These are phyloP conservation scores for Mortierella sp. DNA, from an alignment of 371 early-diverging fungal genomes.

Conservation along the genomic window DNA sequence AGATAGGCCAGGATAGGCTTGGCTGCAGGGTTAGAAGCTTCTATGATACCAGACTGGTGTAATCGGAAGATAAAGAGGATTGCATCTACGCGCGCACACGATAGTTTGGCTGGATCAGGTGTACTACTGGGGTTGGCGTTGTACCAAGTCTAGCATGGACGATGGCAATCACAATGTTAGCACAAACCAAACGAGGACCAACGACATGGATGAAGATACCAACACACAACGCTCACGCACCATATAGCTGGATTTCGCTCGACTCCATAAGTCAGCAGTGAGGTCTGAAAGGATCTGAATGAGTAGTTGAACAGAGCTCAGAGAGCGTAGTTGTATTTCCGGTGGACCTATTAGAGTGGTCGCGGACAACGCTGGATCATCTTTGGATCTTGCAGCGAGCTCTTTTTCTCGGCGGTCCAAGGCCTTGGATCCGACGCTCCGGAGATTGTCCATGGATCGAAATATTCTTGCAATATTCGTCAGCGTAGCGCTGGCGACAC, in stretches of 20 bases:
- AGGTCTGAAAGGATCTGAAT: conserved; percentile 14
- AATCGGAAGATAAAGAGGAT: conserved; percentile 42
- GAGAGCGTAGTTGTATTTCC: neutral
- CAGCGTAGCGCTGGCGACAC: neutral
- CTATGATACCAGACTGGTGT: neutral
- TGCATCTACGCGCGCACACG: conserved; percentile 45
- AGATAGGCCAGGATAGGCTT: conserved; percentile 12
- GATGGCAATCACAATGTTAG: neutral
- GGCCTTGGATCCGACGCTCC: conserved; percentile 35
- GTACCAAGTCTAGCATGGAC: too few relatives aligned
- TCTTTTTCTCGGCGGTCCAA: conserved; percentile 25
- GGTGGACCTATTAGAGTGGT: too few relatives aligned
- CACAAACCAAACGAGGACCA: neutral
- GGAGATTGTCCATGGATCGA: conserved; percentile 34
- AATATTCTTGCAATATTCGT: conserved; percentile 48
- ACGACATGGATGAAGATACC: too few relatives aligned
- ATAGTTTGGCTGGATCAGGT: conserved; percentile 36
- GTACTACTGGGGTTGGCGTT: neutral
- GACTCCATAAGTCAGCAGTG: conserved; percentile 21
- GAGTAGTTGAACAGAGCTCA: neutral
- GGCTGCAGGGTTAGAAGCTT: neutral
- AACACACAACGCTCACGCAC: too few relatives aligned
- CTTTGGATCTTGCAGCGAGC: neutral
- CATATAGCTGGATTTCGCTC: conserved; percentile 9
- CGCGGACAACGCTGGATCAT: neutral